A percentile compares a stretch with the other conserved stretches of the same genome.
phyloP scores from a whole-genome alignment of 345 rosid species.

The Salix suchowensis region DNA sequence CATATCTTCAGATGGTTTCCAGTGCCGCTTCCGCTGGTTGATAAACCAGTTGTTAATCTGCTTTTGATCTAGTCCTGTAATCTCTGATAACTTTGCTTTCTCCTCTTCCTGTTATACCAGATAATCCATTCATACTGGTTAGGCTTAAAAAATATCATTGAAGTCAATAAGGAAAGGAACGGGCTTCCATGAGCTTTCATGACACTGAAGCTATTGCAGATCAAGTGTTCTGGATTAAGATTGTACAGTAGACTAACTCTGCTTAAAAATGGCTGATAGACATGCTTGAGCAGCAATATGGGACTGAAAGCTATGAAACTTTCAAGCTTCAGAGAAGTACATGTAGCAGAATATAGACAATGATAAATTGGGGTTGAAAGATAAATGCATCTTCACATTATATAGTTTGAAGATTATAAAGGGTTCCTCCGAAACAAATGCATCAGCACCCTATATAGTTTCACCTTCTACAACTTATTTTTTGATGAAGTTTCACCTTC shows the following conservation, averaged over 20 bases:
- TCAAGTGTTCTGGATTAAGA: not conserved
- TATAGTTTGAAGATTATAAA: not conserved
- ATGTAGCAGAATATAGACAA: not conserved
- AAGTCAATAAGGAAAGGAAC: not conserved
- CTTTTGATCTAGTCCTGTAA: conserved; percentile 19
- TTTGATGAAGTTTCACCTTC: not conserved
- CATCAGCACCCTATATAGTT: not conserved
- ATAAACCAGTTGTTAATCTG: conserved; percentile 28
- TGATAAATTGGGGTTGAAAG: not conserved
- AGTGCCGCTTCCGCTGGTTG: conserved; percentile 29
- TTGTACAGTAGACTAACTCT: not conserved
- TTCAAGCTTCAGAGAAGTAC: not conserved
- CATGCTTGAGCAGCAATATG: not conserved
- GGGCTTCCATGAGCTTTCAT: not conserved
- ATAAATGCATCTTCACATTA: not conserved
- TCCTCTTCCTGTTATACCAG: conserved; percentile 49
- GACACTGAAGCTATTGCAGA: not conserved
- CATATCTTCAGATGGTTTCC: conserved; percentile 29
- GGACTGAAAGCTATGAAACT: not conserved
- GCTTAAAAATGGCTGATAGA: not conserved
- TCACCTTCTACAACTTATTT: not conserved
- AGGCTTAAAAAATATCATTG: not conserved
- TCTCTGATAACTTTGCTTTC: conserved; percentile 41
- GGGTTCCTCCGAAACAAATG: not conserved
- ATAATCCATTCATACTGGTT: not conserved